These are phyloP conservation scores for Globisporangium cylindrosporum DNA, from an alignment of 352 stramenopile genomes.

Conservation along the genomic window DNA sequence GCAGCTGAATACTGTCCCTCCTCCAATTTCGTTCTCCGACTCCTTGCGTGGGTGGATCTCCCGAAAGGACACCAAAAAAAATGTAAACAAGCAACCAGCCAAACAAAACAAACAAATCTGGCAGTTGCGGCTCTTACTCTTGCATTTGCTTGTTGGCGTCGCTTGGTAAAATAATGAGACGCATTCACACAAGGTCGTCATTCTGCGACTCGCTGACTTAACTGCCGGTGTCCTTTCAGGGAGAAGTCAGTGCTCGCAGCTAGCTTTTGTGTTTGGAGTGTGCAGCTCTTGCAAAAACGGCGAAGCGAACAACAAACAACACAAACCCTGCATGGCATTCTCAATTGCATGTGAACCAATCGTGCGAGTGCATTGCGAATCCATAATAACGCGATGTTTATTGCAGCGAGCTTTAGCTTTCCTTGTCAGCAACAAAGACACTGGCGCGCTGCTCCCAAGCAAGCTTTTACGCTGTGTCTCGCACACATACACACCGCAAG, in stretches of 20 bases:
- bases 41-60: conserved; percentile 3
- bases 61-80: background rate
- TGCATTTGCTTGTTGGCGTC: background rate
- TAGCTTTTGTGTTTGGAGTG: no score
- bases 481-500: background rate
- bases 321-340: background rate
- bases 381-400: background rate
- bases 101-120: background rate
- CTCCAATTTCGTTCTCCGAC: conserved; percentile 6
- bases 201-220: background rate
- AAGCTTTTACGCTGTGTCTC: background rate
- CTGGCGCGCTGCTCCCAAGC: background rate
- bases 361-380: background rate
- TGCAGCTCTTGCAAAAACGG: no score
- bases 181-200: background rate
- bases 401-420: background rate
- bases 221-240: background rate
- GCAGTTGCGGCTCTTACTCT: background rate
- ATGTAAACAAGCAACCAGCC: background rate
- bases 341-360: background rate
- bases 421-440: background rate
- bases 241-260: background rate
- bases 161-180: background rate
- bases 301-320: no score
- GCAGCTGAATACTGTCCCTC: conserved; percentile 15